Base-by-base conservation (phyloP, 2,329 filamentous ascomycete genomes). In the Juglanconis oblonga region DNA sequence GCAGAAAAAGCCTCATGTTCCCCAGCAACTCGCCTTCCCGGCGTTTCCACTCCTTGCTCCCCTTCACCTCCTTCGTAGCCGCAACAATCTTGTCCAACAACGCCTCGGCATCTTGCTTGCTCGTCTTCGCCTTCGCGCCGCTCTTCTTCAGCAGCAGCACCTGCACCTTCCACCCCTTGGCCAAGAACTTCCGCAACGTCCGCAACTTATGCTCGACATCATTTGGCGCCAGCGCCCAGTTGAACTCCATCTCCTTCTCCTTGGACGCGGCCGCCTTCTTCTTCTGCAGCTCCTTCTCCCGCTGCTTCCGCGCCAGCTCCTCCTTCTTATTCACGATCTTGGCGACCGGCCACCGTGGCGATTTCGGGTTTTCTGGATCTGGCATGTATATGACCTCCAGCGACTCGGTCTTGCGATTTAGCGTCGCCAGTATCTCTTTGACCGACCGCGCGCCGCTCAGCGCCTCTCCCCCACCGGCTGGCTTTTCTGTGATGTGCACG, bases 231-330 rank as follows among this genome's bases (percentile, higher is more conserved):
- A 96, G 96, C 38, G 88, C 87, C 93, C 93, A 98, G 73, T 92
- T 94, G 67, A 98, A 67, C 76, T 97, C 93, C n/a, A 97, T 73
- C 70, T 88, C 88, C 77, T 97, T 97, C 69, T 72, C 62, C 65
- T 73, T 71, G 63, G 75, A 69, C 67, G 67, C 66, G 61, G 77
- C 75, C 50, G 77, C 77, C 56, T 71, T 76, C 65, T 70, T 77
- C 67, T 75, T 73, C 63, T 77, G 76, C 64, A 74, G 77, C 62
- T 79, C 74, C 63, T 79, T 79, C 47, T 72, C 65, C 53, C 73
- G 71, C 65, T 78, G 73, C 62, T 75, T 73, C 56, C 52, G 52
- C 71, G 72, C 73, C 68, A 69, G 78, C 57, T 82, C 74, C 1
- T 77, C 81, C 50, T 74, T 72, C 66, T 87, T 87, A 71, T 86